Conservation (phyloP, 2,329 filamentous ascomycete genomes). For the Talaromyces sp. region DNA sequence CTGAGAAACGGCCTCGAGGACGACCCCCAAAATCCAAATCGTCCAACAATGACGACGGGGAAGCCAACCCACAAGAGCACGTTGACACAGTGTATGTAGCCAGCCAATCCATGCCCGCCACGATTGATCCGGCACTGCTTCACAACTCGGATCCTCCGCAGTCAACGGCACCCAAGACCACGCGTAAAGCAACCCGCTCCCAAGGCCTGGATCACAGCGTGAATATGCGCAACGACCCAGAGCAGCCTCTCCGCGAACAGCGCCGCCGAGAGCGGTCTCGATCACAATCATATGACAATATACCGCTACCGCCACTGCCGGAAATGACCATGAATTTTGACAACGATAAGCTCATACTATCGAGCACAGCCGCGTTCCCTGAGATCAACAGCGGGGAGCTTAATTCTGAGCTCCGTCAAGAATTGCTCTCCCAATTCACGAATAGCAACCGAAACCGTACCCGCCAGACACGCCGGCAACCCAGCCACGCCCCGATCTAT, state of each 20-base stretch:
- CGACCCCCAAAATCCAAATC: neutral
- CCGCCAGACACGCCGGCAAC: too few species aligned
- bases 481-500: too few species aligned
- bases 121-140: neutral
- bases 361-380: neutral
- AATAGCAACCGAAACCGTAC: neutral
- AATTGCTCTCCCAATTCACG: neutral
- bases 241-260: neutral
- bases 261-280: neutral
- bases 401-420: neutral
- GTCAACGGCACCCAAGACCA: neutral
- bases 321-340: neutral
- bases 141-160: accelerated
- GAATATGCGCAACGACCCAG: neutral
- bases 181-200: neutral
- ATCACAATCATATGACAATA: neutral
- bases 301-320: neutral
- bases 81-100: neutral
- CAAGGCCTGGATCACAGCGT: neutral
- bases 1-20: neutral
- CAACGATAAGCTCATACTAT: neutral
- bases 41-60: neutral
- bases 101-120: neutral
- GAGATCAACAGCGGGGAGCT: neutral
- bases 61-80: neutral